Conservation (phyloP, 2,329 filamentous ascomycete genomes). For the Lanzia echinophila region DNA sequence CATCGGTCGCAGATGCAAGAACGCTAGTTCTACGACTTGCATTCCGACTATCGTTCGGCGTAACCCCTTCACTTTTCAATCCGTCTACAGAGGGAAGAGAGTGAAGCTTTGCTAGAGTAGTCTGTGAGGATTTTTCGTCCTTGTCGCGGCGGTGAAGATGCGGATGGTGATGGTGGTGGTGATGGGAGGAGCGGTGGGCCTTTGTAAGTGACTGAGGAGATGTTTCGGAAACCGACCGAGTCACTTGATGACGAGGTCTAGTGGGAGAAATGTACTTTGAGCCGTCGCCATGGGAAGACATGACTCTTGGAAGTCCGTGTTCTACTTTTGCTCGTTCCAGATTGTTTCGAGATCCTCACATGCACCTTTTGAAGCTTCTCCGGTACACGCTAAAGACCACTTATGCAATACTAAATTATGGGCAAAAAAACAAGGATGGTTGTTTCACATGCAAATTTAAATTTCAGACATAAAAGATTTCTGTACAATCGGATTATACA, state of each 20-base stretch:
- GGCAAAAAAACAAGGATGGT: no score
- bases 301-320: constrained; percentile 2
- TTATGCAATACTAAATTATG: constrained; percentile 1
- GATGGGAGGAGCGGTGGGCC: constrained; percentile 34
- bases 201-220: constrained; percentile 12
- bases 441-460: constrained; percentile 5
- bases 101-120: constrained; percentile 16
- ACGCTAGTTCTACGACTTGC: constrained; percentile 40
- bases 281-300: constrained; percentile 9
- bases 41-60: constrained; percentile 38
- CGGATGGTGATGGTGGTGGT: constrained; percentile 15
- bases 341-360: background rate
- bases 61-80: constrained; percentile 35
- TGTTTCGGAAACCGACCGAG: constrained; percentile 38
- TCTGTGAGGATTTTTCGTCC: constrained; percentile 27
- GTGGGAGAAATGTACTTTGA: constrained; percentile 4
- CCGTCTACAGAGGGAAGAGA: constrained; percentile 5
- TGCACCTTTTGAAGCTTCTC: constrained; percentile 27
- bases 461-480: background rate
- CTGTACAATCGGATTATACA: no score
- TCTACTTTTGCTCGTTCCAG: background rate
- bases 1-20: constrained; percentile 24
- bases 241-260: constrained; percentile 44
- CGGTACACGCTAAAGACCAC: constrained; percentile 5
- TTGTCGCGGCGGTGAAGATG: constrained; percentile 31